These are phyloP conservation scores for Bretschneidera sinensis DNA, from an alignment of 345 rosid species.

Conservation along the genomic window DNA sequence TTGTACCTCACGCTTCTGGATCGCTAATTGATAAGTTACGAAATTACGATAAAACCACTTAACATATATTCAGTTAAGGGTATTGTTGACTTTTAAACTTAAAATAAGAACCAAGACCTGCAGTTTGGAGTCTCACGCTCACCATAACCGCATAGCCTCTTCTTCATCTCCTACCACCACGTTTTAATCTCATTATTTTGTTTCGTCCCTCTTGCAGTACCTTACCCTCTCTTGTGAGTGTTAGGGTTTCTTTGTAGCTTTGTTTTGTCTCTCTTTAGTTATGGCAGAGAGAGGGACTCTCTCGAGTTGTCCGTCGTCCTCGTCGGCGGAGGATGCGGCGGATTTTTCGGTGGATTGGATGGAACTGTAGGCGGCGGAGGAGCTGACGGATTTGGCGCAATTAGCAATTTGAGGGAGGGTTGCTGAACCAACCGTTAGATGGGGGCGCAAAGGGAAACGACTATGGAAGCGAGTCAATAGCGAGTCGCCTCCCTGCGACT, in stretches of 20 bases:
- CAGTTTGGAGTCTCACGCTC: too few relatives aligned
- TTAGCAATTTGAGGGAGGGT: constrained; percentile 40
- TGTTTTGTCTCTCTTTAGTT: background rate
- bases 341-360: constrained; percentile 42
- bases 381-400: constrained; percentile 70
- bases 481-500: constrained; percentile 48
- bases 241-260: constrained; percentile 12
- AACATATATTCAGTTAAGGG: too few relatives aligned
- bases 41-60: too few relatives aligned
- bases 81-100: too few relatives aligned
- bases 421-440: constrained; percentile 36
- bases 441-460: constrained; percentile 66
- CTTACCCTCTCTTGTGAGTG: constrained; percentile 9
- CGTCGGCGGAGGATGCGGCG: constrained; percentile 26
- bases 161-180: too few relatives aligned
- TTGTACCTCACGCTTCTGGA: too few relatives aligned
- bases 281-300: constrained; percentile 33
- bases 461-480: constrained; percentile 56
- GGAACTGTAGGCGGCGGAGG: constrained; percentile 91
- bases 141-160: too few relatives aligned
- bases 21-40: too few relatives aligned
- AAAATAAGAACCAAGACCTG: too few relatives aligned
- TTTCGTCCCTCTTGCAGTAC: constrained; percentile 19
- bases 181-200: too few relatives aligned
- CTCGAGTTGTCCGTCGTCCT: constrained; percentile 25